phyloP scores from a whole-genome alignment of 331 rosid species.

The Stylosanthes scabra region DNA sequence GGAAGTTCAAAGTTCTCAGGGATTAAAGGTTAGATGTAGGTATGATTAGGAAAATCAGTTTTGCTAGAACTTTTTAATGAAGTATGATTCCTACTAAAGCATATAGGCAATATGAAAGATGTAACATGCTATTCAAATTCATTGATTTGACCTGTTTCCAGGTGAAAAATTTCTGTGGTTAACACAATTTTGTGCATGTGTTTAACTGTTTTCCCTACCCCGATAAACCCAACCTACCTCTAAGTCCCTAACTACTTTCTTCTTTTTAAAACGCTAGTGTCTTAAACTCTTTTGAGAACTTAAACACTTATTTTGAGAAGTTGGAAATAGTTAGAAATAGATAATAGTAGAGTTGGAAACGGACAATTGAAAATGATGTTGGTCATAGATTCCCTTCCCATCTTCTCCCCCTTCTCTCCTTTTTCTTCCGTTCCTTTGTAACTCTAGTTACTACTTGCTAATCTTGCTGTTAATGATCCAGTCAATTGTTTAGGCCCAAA shows the following conservation, averaged over 20 bases:
- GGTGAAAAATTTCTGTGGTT: slow-evolving; percentile 3
- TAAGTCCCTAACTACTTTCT: too few relatives aligned
- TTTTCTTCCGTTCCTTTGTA: not conserved
- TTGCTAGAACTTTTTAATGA: slow-evolving; percentile 28
- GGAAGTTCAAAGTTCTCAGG: slow-evolving; percentile 30
- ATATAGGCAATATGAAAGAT: slow-evolving; percentile 30
- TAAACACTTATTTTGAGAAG: too few relatives aligned
- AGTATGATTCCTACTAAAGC: slow-evolving; percentile 18
- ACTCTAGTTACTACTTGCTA: not conserved
- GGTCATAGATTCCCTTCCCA: not conserved
- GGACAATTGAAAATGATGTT: not conserved
- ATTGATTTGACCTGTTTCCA: slow-evolving; percentile 25
- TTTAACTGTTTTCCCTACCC: slow-evolving; percentile 19
- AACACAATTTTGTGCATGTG: slow-evolving; percentile 24
- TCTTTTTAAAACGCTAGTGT: too few relatives aligned
- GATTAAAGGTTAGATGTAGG: slow-evolving; percentile 34
- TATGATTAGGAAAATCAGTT: slow-evolving; percentile 38
- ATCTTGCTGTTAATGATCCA: not conserved
- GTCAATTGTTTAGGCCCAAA: slow-evolving; percentile 8
- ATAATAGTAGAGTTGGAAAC: slow-evolving; percentile 5
- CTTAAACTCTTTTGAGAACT: too few relatives aligned
- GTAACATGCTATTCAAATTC: slow-evolving; percentile 35
- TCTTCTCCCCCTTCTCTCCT: not conserved
- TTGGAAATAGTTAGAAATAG: slow-evolving; percentile 2
- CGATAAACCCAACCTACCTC: slow-evolving; percentile 9